Conservation (phyloP, 2,329 filamentous ascomycete genomes). For the Teratosphaeria viscida region DNA sequence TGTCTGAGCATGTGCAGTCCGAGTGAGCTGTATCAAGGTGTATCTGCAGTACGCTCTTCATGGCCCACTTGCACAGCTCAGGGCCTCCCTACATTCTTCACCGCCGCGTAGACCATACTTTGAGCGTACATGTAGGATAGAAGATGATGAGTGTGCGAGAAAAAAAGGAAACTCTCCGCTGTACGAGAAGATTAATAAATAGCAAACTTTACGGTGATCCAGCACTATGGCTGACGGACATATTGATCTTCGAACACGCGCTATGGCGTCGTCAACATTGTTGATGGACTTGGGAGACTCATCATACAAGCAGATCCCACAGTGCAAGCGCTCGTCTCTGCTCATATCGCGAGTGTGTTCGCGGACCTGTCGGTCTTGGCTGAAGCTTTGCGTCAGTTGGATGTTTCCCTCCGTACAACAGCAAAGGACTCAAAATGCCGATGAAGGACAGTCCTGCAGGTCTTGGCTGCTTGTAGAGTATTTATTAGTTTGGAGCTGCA, state of each 20-base stretch:
- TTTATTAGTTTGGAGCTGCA: too few relatives aligned
- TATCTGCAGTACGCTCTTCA: background rate
- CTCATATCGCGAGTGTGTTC: conserved; percentile 21
- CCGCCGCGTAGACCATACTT: background rate
- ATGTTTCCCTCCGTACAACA: conserved; percentile 29
- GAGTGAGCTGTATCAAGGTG: background rate
- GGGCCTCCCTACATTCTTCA: background rate
- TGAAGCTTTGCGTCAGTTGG: conserved; percentile 36
- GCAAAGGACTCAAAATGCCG: background rate
- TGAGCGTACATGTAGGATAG: background rate
- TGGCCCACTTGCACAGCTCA: background rate
- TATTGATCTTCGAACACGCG: conserved; percentile 19
- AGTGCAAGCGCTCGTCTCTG: conserved; percentile 3
- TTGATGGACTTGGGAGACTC: conserved; percentile 42
- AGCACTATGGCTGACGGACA: too few relatives aligned
- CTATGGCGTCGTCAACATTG: conserved; percentile 10
- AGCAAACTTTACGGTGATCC: conserved; percentile 18
- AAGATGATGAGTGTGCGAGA: background rate
- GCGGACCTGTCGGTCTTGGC: conserved; percentile 38
- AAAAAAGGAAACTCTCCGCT: background rate
- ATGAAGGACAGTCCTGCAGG: background rate
- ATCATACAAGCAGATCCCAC: conserved; percentile 21
- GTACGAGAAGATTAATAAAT: background rate
- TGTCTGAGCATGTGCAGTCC: background rate
- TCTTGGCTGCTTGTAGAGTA: too few relatives aligned